phyloP scores from a whole-genome alignment of 495 filamentous ascomycete species.

The Hyaloscypha bicolor region DNA sequence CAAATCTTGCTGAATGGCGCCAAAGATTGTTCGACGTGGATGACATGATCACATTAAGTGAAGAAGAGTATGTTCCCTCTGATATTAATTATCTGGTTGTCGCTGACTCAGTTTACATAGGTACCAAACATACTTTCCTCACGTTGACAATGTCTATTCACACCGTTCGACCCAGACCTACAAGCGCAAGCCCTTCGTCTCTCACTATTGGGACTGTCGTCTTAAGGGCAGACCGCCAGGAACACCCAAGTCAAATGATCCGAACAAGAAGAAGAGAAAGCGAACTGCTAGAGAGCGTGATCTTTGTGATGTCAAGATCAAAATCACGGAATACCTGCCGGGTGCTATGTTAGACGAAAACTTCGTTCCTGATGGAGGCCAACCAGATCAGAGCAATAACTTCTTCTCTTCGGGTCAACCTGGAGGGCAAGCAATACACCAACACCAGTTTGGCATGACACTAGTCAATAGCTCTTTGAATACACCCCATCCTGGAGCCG shows the following conservation, averaged over 20 bases:
- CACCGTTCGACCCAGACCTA: conserved; percentile 86
- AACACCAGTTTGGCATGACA: conserved; percentile 45
- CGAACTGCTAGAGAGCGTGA: conserved; percentile 74
- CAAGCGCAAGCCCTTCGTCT: conserved; percentile 81
- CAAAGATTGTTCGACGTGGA: conserved; percentile 77
- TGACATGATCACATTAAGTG: conserved; percentile 70
- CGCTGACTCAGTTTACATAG: conserved; percentile 44
- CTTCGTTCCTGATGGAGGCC: conserved; percentile 36
- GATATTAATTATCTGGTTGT: neutral
- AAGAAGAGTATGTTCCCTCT: conserved; percentile 68
- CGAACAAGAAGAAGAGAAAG: conserved; percentile 88
- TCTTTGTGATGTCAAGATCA: conserved; percentile 90
- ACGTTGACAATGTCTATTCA: conserved; percentile 90
- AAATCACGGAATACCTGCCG: conserved; percentile 82
- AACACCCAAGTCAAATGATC: conserved; percentile 82
- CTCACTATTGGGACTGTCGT: conserved; percentile 90
- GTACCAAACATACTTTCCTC: conserved; percentile 86
- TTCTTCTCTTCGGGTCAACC: conserved; percentile 39
- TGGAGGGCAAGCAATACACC: conserved; percentile 23
- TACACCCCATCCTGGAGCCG: conserved; percentile 44
- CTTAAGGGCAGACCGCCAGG: conserved; percentile 84
- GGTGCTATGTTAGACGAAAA: conserved; percentile 45
- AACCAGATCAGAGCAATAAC: conserved; percentile 34
- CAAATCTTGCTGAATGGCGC: conserved; percentile 73
- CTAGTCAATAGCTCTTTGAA: conserved; percentile 34